Evolutionary conservation across 768 basidiomycete genomes (phyloP).

Genomic region (Gymnopilus dilepis): DNA sequence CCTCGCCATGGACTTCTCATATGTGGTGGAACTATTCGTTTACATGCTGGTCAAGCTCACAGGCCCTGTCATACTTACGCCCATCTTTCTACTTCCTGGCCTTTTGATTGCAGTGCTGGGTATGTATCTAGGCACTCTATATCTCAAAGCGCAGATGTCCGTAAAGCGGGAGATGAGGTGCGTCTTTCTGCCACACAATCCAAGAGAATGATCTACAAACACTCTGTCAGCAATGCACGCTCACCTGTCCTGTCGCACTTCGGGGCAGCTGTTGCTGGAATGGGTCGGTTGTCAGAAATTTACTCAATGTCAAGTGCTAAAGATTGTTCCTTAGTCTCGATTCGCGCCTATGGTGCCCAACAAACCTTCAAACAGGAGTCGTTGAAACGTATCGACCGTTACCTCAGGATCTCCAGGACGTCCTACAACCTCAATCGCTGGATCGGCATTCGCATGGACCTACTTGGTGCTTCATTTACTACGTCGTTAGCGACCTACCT

Average conservation of each 20-base stretch:
- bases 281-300: conserved; percentile 38
- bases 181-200: not conserved
- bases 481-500: conserved; percentile 60
- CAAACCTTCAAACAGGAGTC: conserved; percentile 51
- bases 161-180: conserved; percentile 45
- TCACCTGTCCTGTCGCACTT: conserved; percentile 22
- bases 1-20: conserved; percentile 33
- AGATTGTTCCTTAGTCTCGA: conserved; percentile 41
- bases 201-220: not conserved
- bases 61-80: conserved; percentile 47
- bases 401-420: conserved; percentile 47
- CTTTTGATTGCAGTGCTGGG: conserved; percentile 47
- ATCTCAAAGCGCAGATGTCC: conserved; percentile 47
- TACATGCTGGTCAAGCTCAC: conserved; percentile 44
- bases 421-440: conserved; percentile 59
- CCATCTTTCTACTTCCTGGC: conserved; percentile 49
- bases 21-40: conserved; percentile 33
- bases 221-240: conserved; percentile 17
- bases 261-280: conserved; percentile 52
- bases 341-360: conserved; percentile 72
- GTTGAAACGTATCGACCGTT: conserved; percentile 58
- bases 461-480: conserved; percentile 61
- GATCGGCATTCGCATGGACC: conserved; percentile 57
- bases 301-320: not conserved
- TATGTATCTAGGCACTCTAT: conserved; percentile 45